Percentiles rank a stretch among this genome's conserved stretches.
phyloP scores from a whole-genome alignment of 164 flowering plant species.

The Berberis thunbergii region DNA sequence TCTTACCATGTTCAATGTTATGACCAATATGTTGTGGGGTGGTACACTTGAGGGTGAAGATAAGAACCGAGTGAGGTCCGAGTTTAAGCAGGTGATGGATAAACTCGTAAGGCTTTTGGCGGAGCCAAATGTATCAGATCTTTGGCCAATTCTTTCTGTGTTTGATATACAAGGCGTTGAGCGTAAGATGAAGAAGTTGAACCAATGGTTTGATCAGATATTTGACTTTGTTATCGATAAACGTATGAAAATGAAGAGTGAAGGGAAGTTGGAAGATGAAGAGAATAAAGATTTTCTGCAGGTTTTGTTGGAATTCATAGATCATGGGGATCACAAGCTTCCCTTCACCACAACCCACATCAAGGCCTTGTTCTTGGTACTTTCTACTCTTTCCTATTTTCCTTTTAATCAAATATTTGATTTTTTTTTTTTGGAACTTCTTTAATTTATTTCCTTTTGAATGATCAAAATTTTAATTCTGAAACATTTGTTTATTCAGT shows the following conservation, averaged over 20 bases:
- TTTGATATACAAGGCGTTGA: slow-evolving; percentile 28
- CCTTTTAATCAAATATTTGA: neutral
- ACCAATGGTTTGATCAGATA: slow-evolving; percentile 2
- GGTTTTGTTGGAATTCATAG: slow-evolving; percentile 26
- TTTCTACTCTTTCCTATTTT: neutral
- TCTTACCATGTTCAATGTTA: neutral
- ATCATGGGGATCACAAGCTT: slow-evolving; percentile 19
- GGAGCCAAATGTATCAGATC: too few relatives aligned
- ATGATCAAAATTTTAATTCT: too few relatives aligned
- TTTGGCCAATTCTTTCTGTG: slow-evolving; percentile 16
- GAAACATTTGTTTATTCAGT: too few relatives aligned
- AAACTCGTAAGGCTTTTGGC: neutral
- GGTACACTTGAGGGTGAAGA: slow-evolving; percentile 12
- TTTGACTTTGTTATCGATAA: slow-evolving; percentile 10
- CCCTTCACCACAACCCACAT: slow-evolving; percentile 24
- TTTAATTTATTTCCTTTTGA: too few relatives aligned
- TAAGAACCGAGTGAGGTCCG: neutral
- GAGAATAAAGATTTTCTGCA: slow-evolving; percentile 31
- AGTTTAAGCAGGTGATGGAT: neutral
- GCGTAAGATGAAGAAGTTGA: slow-evolving; percentile 3
- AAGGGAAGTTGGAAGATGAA: neutral
- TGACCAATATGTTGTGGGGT: slow-evolving; percentile 20
- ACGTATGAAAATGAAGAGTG: neutral
- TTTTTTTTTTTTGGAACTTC: too few relatives aligned
- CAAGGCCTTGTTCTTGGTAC: slow-evolving; percentile 33